Evolutionary conservation across 805 yeast species (phyloP).

Genomic region (Dipodascopsis tothii): DNA sequence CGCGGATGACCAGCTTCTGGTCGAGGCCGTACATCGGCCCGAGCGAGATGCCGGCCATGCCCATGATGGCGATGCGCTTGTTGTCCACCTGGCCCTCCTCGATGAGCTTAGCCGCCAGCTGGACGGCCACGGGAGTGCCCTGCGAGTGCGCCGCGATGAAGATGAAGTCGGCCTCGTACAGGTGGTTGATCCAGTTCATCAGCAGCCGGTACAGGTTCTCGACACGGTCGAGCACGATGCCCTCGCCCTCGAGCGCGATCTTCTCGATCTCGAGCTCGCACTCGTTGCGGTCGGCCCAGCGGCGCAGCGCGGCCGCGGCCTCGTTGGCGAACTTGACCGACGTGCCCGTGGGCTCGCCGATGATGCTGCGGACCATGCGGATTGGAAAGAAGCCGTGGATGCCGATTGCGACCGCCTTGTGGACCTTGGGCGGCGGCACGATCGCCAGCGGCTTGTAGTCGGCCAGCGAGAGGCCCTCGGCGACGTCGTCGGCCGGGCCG

Average conservation of each 20-base stretch:
- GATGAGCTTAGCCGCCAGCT: constrained; percentile 64
- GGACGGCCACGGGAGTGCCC: constrained; percentile 86
- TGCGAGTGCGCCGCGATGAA: constrained; percentile 92
- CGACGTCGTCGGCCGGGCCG: neutral
- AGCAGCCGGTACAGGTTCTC: constrained; percentile 68
- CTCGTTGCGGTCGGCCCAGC: constrained; percentile 49
- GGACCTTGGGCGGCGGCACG: constrained; percentile 10
- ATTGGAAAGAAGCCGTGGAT: constrained; percentile 96
- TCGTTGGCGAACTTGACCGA: constrained; percentile 84
- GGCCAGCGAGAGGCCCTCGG: constrained; percentile 3
- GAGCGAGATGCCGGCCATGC: constrained; percentile 92
- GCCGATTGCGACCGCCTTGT: constrained; percentile 71
- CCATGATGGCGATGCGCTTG: constrained; percentile 58
- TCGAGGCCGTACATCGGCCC: constrained; percentile 93
- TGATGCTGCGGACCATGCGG: constrained; percentile 68
- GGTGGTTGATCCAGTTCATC: constrained; percentile 54
- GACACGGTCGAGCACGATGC: constrained; percentile 79
- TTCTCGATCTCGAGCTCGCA: constrained; percentile 59
- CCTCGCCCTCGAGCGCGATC: constrained; percentile 90
- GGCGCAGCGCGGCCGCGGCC: constrained; percentile 68
- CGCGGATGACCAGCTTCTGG: constrained; percentile 72
- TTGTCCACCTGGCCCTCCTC: constrained; percentile 45
- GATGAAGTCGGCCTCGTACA: constrained; percentile 66
- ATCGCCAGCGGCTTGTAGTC: constrained; percentile 1
- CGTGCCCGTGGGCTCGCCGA: constrained; percentile 96